phyloP scores from a whole-genome alignment of 2,329 filamentous ascomycete species.

The Coniosporium tulheliwenetii region DNA sequence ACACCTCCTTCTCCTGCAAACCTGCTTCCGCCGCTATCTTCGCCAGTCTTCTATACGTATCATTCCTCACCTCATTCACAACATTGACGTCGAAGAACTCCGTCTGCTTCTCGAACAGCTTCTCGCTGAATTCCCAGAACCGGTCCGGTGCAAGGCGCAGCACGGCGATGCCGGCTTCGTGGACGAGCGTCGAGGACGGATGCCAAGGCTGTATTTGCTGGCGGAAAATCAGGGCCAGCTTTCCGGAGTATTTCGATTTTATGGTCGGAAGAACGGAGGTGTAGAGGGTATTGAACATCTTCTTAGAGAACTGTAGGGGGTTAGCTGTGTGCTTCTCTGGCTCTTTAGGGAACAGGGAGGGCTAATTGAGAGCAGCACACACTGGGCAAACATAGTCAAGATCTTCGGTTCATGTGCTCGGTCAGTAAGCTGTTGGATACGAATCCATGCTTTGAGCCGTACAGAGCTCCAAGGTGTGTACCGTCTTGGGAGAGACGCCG shows the following conservation, averaged over 20 bases:
- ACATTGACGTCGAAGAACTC: constrained; percentile 75
- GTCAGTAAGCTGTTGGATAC: background rate
- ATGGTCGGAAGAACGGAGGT: constrained; percentile 49
- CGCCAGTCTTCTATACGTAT: constrained; percentile 67
- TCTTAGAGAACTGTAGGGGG: constrained; percentile 39
- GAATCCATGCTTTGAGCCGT: constrained; percentile 3
- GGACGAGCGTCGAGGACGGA: constrained; percentile 52
- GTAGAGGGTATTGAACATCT: constrained; percentile 66
- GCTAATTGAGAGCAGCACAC: constrained; percentile 3
- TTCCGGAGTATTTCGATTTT: constrained; percentile 33
- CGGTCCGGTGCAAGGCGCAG: constrained; percentile 50
- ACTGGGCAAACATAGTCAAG: constrained; percentile 83
- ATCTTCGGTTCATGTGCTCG: constrained; percentile 24
- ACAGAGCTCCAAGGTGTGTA: constrained; percentile 41
- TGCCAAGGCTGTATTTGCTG: constrained; percentile 95
- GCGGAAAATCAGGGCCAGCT: constrained; percentile 65
- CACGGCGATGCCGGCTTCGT: constrained; percentile 76
- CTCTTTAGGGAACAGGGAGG: background rate
- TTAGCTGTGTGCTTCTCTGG: constrained; percentile 1
- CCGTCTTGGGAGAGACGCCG: constrained; percentile 22
- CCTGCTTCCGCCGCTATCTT: constrained; percentile 56
- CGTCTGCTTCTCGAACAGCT: constrained; percentile 52
- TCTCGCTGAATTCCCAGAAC: constrained; percentile 67
- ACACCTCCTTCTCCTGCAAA: constrained; percentile 55
- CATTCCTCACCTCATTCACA: constrained; percentile 70